phyloP scores from a whole-genome alignment of 306 rosid species.

The Boehmeria nivea region DNA sequence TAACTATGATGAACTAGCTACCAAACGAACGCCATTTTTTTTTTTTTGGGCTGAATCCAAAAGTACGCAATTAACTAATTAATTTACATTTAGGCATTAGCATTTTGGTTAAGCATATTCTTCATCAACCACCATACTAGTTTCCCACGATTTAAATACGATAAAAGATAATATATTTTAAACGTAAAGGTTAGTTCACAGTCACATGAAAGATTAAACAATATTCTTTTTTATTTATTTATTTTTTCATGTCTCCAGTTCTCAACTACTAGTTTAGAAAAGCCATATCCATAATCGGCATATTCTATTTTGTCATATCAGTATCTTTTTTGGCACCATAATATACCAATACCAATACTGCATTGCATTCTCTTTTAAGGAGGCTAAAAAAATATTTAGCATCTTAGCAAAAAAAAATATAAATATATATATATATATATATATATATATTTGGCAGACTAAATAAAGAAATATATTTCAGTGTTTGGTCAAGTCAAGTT shows the following conservation, averaged over 20 bases:
- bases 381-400: no score
- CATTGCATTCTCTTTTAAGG: neutral
- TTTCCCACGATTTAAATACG: neutral
- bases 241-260: neutral
- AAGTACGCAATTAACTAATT: neutral
- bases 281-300: neutral
- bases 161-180: neutral
- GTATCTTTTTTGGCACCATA: slow-evolving; percentile 17
- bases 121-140: neutral
- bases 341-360: neutral
- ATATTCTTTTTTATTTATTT: neutral
- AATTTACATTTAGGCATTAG: neutral
- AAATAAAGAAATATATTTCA: no score
- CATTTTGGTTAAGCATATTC: slow-evolving; percentile 4
- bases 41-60: neutral
- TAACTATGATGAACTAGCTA: neutral
- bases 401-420: no score
- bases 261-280: no score
- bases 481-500: no score
- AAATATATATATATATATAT: no score
- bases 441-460: no score
- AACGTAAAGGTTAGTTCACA: neutral
- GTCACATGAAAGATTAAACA: neutral
- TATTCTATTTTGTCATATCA: neutral
- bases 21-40: no score